Evolutionary conservation across 257 asterid species (phyloP).

Genomic region (Solanum gracilifrons): DNA sequence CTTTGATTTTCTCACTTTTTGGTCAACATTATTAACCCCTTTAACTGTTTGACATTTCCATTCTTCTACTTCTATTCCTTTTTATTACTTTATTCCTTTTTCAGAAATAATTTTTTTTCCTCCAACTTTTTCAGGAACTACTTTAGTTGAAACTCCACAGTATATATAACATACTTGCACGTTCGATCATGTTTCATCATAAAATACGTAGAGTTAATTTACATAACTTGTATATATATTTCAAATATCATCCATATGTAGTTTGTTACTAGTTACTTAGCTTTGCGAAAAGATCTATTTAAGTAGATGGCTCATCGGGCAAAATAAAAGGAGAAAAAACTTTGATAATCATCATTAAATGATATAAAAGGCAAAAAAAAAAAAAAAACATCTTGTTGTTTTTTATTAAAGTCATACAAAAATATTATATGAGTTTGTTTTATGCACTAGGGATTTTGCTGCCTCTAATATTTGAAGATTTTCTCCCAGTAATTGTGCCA

Average conservation of each 20-base stretch:
- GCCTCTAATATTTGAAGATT: not conserved
- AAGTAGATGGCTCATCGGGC: not conserved
- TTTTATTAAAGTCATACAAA: not conserved
- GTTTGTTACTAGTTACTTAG: not conserved
- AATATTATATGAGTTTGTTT: not conserved
- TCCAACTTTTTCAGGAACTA: not conserved
- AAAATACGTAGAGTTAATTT: not conserved
- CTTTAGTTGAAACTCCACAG: not conserved
- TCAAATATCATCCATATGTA: not conserved
- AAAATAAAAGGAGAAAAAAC: not conserved
- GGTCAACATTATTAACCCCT: not conserved
- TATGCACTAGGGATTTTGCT: not conserved
- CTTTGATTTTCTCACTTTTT: not conserved
- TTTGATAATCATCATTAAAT: not conserved
- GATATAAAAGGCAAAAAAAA: not conserved
- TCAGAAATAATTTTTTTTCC: not conserved
- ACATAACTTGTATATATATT: not conserved
- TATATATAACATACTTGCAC: fast-evolving
- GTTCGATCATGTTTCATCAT: not conserved
- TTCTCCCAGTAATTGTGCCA: not conserved
- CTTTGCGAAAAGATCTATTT: not conserved
- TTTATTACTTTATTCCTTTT: not conserved
- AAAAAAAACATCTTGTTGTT: not conserved
- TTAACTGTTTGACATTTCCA: not conserved
- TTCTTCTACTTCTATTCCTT: not conserved